Conservation (phyloP, 1,284 basidiomycete genomes). For the Amylostereum areolatum region DNA sequence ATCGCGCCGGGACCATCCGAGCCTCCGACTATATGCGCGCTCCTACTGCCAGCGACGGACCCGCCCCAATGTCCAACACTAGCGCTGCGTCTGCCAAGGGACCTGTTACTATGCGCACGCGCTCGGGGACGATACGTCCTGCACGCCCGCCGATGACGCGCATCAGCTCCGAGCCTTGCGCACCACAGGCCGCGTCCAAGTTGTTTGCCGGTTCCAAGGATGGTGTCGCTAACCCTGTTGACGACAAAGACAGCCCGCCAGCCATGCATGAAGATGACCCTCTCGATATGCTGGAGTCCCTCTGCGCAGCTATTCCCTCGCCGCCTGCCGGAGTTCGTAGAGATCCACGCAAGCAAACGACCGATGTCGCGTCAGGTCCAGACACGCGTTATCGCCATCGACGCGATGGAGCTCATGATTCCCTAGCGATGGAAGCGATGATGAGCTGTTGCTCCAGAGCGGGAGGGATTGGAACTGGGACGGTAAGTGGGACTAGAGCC, state of each 20-base stretch:
- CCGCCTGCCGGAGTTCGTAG: background rate
- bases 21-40: slow-evolving; percentile 34
- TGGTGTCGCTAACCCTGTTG: background rate
- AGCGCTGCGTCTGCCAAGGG: background rate
- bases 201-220: background rate
- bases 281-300: background rate
- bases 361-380: background rate
- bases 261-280: background rate
- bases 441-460: slow-evolving; percentile 24
- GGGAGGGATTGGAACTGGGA: slow-evolving; percentile 19
- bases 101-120: slow-evolving; percentile 11
- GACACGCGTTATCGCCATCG: background rate
- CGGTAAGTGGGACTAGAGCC: slow-evolving; percentile 7
- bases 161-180: background rate
- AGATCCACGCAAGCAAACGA: background rate
- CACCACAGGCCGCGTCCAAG: background rate
- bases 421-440: slow-evolving; percentile 22
- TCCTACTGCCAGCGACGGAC: slow-evolving; percentile 9
- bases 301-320: background rate
- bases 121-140: slow-evolving; percentile 15
- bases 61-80: slow-evolving; percentile 2
- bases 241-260: background rate
- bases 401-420: slow-evolving; percentile 19
- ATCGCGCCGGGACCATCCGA: slow-evolving; percentile 42
- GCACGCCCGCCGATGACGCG: slow-evolving; percentile 4